A percentile compares a stretch with the other conserved stretches of the same genome.
These are phyloP conservation scores for Ustilago hordei DNA, from an alignment of 1,284 basidiomycete species.

Conservation along the genomic window DNA sequence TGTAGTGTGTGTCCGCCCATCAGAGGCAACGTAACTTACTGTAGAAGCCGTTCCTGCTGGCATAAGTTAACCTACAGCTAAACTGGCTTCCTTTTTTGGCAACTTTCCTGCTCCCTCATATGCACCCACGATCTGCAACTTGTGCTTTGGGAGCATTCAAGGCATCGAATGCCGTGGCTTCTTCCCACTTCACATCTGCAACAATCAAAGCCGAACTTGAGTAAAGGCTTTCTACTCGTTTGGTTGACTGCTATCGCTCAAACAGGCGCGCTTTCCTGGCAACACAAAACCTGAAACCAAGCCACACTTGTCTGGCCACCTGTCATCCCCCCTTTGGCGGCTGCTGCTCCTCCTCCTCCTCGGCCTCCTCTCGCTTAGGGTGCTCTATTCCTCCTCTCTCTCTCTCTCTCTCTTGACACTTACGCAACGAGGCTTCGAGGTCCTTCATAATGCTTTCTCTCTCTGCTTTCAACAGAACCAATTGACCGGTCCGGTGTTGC, in stretches of 20 bases:
- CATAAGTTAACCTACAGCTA: background rate
- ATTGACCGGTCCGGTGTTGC: slow-evolving; percentile 4
- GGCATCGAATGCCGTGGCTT: slow-evolving; percentile 18
- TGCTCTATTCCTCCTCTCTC: background rate
- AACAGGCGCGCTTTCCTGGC: background rate
- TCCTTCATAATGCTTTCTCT: background rate
- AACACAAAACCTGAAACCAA: slow-evolving; percentile 1
- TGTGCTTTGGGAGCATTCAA: slow-evolving; percentile 3
- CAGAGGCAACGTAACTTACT: no score
- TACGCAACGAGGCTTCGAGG: background rate
- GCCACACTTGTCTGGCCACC: background rate
- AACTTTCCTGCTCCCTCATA: background rate
- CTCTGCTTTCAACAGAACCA: background rate
- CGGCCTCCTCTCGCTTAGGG: slow-evolving; percentile 5
- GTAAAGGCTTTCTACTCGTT: background rate
- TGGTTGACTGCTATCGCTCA: background rate
- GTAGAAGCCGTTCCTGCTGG: slow-evolving; percentile 1
- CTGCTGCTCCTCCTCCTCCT: background rate
- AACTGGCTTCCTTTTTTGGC: background rate
- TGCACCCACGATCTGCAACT: slow-evolving; percentile 28
- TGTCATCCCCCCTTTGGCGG: background rate
- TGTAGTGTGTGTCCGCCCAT: background rate
- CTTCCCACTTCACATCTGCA: background rate
- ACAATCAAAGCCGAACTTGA: background rate
- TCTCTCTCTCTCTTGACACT: background rate